phyloP scores from a whole-genome alignment of 2,329 filamentous ascomycete species.

The Lomentospora prolificans region DNA sequence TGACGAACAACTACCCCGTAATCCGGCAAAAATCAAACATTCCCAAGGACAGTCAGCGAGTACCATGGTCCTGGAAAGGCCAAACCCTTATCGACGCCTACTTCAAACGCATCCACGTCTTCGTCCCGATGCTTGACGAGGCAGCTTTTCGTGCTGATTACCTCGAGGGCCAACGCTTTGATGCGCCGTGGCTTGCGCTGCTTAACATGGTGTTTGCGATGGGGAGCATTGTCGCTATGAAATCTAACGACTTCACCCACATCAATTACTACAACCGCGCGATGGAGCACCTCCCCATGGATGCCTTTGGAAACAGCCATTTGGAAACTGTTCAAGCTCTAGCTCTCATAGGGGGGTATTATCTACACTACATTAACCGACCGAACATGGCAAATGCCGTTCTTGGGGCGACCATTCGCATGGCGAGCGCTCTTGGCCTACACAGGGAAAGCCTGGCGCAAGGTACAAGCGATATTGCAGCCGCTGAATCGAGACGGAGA shows the following conservation, averaged over 20 bases:
- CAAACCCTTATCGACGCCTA: conserved; percentile 65
- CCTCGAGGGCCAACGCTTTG: conserved; percentile 42
- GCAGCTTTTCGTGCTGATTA: conserved; percentile 55
- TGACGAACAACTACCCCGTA: conserved; percentile 33
- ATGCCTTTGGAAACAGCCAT: conserved; percentile 50
- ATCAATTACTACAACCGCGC: conserved; percentile 60
- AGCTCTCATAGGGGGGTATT: conserved; percentile 63
- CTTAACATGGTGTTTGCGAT: conserved; percentile 70
- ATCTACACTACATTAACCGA: conserved; percentile 68
- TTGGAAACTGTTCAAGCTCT: conserved; percentile 66
- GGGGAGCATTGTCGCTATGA: conserved; percentile 60
- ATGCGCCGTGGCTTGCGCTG: conserved; percentile 61
- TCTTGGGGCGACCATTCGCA: conserved; percentile 59
- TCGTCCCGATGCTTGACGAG: conserved; percentile 66
- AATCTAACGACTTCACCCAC: conserved; percentile 55
- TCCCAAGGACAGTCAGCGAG: conserved; percentile 36
- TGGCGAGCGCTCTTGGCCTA: conserved; percentile 64
- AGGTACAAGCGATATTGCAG: conserved; percentile 35
- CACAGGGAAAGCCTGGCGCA: conserved; percentile 50
- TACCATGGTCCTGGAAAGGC: conserved; percentile 53
- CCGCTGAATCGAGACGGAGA: conserved; percentile 51
- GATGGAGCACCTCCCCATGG: conserved; percentile 56
- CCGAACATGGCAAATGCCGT: conserved; percentile 69
- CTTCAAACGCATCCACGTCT: conserved; percentile 62
- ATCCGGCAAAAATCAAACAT: conserved; percentile 31